Base-by-base conservation (phyloP, 306 rosid genomes). In the Rubus idaeus region DNA sequence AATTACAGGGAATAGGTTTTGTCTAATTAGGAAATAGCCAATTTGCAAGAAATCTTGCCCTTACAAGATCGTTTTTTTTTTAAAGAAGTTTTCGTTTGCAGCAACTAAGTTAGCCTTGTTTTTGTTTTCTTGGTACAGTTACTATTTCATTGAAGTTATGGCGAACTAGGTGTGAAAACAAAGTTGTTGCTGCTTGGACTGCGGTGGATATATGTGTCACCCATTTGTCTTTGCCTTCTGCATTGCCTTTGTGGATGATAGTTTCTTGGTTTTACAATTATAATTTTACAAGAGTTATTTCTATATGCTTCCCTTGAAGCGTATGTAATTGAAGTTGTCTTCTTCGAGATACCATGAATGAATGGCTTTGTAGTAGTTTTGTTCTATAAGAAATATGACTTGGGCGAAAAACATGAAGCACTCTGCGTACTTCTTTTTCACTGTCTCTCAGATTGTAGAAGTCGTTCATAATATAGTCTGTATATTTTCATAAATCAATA, bases 221-320 rank as follows among this genome's bases (percentile, higher is more conserved):
- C 72, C 79, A 21, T 50, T 64, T 65, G 26, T 57, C 55, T 60
- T 70, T n/a, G 70, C 58, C 8, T 60, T 74, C 61, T 67, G 63
- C 46, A 55, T 79, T 58, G 52, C 26, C 55, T 57, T 65, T 73
- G 78, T 80, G 75, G 57, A 66, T 74, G 63, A 55, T 42, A 67
- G 75, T 74, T 61, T 57, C 17, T 23, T 23, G 23, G 20, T 44
- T 73, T 26, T 74, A 46, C 70, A 16, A 17, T 46, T 45, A 4
- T 26, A 23, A 14, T 4, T 55, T 55, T 17, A 6, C 42, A 0
- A 5, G 46, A 41, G 64, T 11, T 18, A 47, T 21, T 65, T 66
- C 11, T 61, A 14, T 40, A 64, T 18, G 41, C 41, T 21, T 76
- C 45, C 23, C 7, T 50, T 20, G 5, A 37, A 61, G 14, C 41